Percentiles rank a stretch among this genome's conserved stretches.
Evolutionary conservation across 2,329 filamentous ascomycete species (phyloP).

Genomic region (Colletotrichum camelliae): DNA sequence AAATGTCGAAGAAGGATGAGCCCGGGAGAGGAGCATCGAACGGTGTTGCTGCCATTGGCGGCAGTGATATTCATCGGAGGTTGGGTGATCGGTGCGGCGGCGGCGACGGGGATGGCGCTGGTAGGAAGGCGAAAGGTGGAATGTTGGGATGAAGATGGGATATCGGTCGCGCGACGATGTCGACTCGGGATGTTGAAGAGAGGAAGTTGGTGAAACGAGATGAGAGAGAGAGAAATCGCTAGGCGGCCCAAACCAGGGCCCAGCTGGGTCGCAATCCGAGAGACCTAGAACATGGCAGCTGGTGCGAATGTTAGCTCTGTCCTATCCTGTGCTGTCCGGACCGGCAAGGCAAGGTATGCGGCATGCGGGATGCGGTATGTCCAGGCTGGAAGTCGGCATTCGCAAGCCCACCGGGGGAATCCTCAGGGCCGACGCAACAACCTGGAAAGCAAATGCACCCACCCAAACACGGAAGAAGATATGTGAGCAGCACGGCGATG

Average conservation of each 20-base stretch:
- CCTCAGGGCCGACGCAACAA: not conserved
- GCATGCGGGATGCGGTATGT: not conserved
- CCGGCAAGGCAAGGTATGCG: not conserved
- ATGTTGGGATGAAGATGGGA: slow-evolving; percentile 22
- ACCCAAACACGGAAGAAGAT: slow-evolving; percentile 2
- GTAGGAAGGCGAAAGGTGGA: not conserved
- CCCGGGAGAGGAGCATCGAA: slow-evolving; percentile 50
- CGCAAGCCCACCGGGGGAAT: slow-evolving; percentile 13
- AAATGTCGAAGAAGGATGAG: slow-evolving; percentile 60
- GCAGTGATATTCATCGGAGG: slow-evolving; percentile 34
- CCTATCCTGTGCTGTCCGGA: not conserved
- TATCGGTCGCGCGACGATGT: slow-evolving; percentile 19
- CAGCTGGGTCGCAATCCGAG: slow-evolving; percentile 38
- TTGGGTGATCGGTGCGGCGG: slow-evolving; percentile 25
- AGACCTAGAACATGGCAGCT: slow-evolving; percentile 38
- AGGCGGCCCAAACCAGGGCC: slow-evolving; percentile 35
- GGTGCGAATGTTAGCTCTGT: slow-evolving; percentile 13
- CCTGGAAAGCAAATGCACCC: not conserved
- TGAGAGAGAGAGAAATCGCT: slow-evolving; percentile 1
- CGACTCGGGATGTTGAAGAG: not conserved
- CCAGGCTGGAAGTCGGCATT: slow-evolving; percentile 15
- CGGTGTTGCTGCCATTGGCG: slow-evolving; percentile 59
- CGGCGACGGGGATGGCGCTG: slow-evolving; percentile 15
- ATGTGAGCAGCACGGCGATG: not conserved
- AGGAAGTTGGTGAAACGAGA: not conserved